These are phyloP conservation scores for Apiospora saccharicola DNA, from an alignment of 2,329 filamentous ascomycete genomes.

Conservation along the genomic window DNA sequence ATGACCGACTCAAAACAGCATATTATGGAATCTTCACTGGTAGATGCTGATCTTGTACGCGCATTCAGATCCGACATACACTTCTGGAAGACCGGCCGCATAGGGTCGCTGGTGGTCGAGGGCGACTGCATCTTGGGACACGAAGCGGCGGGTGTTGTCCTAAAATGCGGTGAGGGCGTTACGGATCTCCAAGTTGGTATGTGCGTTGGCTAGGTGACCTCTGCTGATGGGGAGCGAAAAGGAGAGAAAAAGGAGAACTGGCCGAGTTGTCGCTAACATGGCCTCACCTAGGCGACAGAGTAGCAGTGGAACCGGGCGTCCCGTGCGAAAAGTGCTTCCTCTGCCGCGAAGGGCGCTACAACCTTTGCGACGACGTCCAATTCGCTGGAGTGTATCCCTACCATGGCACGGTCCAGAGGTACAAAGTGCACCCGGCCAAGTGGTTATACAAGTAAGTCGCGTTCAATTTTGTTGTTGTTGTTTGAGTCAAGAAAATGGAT, in stretches of 20 bases:
- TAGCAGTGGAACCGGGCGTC: conserved; percentile 72
- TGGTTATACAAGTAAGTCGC: conserved; percentile 59
- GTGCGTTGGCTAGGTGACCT: conserved; percentile 22
- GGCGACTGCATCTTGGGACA: conserved; percentile 72
- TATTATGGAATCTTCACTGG: not conserved
- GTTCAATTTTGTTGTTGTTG: not conserved
- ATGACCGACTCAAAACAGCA: conserved; percentile 30
- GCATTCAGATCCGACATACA: conserved; percentile 67
- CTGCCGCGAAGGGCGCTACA: conserved; percentile 67
- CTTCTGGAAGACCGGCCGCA: conserved; percentile 71
- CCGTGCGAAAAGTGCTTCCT: conserved; percentile 68
- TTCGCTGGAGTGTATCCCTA: conserved; percentile 70
- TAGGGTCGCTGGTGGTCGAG: conserved; percentile 68
- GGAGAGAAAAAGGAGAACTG: too few species aligned
- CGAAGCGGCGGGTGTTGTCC: conserved; percentile 67
- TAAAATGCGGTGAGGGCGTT: conserved; percentile 64
- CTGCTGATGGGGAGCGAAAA: too few species aligned
- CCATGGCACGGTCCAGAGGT: conserved; percentile 66
- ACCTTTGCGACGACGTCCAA: conserved; percentile 67
- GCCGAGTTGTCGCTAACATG: not conserved
- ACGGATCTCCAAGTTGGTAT: conserved; percentile 54
- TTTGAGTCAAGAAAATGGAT: conserved; percentile 23
- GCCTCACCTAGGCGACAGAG: conserved; percentile 57
- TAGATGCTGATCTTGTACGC: too few species aligned
- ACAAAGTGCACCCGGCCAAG: conserved; percentile 67